These are phyloP conservation scores for Helotiales sp. DNA, from an alignment of 2,329 filamentous ascomycete species.

Conservation along the genomic window DNA sequence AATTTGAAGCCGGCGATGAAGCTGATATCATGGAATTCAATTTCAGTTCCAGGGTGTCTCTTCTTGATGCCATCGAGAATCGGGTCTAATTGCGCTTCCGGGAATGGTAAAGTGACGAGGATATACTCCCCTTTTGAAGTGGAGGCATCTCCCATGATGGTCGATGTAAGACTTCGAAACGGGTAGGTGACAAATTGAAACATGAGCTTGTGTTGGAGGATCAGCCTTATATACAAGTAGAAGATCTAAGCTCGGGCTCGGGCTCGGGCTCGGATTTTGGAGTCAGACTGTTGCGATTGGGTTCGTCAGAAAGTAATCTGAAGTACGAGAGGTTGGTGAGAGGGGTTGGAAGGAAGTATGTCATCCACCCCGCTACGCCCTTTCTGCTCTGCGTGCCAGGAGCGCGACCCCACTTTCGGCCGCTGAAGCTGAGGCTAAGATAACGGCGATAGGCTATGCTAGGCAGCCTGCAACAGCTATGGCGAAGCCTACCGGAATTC, in stretches of 20 bases:
- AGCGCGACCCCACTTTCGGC: background rate
- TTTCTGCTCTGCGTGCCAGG: no score
- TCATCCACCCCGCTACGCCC: background rate
- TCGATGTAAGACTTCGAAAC: background rate
- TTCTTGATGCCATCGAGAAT: conserved; percentile 39
- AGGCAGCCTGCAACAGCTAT: background rate
- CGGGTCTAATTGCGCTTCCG: conserved; percentile 34
- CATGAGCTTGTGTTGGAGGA: background rate
- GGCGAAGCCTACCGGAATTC: background rate
- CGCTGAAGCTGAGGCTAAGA: background rate
- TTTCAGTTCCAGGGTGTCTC: conserved; percentile 46
- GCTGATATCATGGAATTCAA: conserved; percentile 40
- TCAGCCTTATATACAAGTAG: background rate
- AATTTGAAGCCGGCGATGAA: conserved; percentile 21
- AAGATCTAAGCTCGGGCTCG: background rate
- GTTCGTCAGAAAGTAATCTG: background rate
- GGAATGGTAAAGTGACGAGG: conserved; percentile 43
- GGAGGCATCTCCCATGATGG: conserved; percentile 46
- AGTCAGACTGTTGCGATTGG: no score
- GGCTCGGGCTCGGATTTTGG: background rate
- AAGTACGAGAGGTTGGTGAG: background rate
- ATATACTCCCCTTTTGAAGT: conserved; percentile 39
- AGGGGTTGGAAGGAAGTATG: background rate
- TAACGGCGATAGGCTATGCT: background rate
- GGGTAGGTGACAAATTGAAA: background rate